A percentile compares a stretch with the other conserved stretches of the same genome.
These are phyloP conservation scores for Gynandropsis gynandra DNA, from an alignment of 345 rosid genomes.

Conservation along the genomic window DNA sequence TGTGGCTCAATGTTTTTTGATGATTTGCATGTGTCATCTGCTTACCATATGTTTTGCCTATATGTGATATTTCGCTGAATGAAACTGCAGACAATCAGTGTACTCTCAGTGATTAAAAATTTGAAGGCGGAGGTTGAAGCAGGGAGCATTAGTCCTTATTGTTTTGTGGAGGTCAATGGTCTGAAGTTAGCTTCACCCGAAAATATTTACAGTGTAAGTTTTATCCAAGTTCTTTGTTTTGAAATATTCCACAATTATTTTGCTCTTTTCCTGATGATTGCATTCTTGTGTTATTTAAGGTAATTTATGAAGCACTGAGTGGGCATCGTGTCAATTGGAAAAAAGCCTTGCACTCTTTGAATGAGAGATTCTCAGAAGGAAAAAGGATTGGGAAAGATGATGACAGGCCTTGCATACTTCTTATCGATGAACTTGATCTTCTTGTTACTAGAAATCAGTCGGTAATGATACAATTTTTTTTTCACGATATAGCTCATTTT, in stretches of 20 bases:
- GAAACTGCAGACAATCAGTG: conserved; percentile 68
- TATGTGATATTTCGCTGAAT: conserved; percentile 13
- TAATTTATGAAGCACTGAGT: conserved; percentile 83
- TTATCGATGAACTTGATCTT: conserved; percentile 95
- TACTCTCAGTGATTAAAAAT: conserved; percentile 72
- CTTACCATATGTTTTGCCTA: conserved; percentile 9
- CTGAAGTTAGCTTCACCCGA: conserved; percentile 91
- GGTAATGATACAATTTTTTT: conserved; percentile 35
- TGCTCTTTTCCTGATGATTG: conserved; percentile 4
- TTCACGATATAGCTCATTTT: background rate
- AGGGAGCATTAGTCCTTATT: conserved; percentile 59
- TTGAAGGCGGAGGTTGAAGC: conserved; percentile 82
- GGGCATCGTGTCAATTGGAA: conserved; percentile 91
- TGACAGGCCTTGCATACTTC: conserved; percentile 75
- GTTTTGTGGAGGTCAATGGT: conserved; percentile 92
- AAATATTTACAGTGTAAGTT: conserved; percentile 65
- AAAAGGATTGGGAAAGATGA: conserved; percentile 50
- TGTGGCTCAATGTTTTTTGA: background rate
- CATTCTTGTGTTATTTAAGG: conserved; percentile 39
- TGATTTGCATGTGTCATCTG: background rate
- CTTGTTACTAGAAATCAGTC: conserved; percentile 93
- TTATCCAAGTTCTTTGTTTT: background rate
- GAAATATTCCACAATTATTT: background rate
- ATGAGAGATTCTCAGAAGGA: conserved; percentile 73
- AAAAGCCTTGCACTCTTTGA: conserved; percentile 74